phyloP scores from a whole-genome alignment of 805 yeast genomes.

The Schwanniomyces sp. region DNA sequence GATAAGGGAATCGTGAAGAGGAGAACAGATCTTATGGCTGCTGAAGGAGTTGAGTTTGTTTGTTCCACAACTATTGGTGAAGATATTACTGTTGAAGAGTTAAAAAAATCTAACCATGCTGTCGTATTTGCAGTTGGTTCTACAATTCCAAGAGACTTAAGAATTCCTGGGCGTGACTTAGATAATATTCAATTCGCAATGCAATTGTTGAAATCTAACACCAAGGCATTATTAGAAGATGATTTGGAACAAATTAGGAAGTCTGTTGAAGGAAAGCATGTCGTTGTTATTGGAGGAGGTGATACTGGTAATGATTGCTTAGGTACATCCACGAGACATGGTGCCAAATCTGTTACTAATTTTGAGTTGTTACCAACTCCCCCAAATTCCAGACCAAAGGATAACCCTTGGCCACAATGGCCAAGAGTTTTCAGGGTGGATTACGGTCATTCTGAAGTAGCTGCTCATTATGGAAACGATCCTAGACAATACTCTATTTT shows the following conservation, averaged over 20 bases:
- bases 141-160: conserved; percentile 93
- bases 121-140: conserved; percentile 92
- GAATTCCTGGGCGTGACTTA: conserved; percentile 90
- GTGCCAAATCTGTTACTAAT: conserved; percentile 90
- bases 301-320: conserved; percentile 99
- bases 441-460: conserved; percentile 95
- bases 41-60: conserved; percentile 83
- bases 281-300: conserved; percentile 98
- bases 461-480: conserved; percentile 92
- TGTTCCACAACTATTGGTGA: conserved; percentile 82
- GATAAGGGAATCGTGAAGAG: conserved; percentile 92
- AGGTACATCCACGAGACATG: conserved; percentile 96
- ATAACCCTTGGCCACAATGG: conserved; percentile 99
- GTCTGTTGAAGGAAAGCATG: conserved; percentile 79
- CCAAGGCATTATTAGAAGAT: conserved; percentile 82
- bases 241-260: conserved; percentile 74
- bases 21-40: conserved; percentile 85
- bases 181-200: conserved; percentile 92
- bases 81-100: conserved; percentile 69
- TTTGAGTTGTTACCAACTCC: conserved; percentile 95
- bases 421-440: conserved; percentile 97
- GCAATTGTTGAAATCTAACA: conserved; percentile 85
- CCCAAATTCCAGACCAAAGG: conserved; percentile 79
- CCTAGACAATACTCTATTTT: conserved; percentile 96
- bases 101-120: conserved; percentile 69